Conservation (phyloP, 768 basidiomycete genomes). For the Rubroboletus pulcherrimus region DNA sequence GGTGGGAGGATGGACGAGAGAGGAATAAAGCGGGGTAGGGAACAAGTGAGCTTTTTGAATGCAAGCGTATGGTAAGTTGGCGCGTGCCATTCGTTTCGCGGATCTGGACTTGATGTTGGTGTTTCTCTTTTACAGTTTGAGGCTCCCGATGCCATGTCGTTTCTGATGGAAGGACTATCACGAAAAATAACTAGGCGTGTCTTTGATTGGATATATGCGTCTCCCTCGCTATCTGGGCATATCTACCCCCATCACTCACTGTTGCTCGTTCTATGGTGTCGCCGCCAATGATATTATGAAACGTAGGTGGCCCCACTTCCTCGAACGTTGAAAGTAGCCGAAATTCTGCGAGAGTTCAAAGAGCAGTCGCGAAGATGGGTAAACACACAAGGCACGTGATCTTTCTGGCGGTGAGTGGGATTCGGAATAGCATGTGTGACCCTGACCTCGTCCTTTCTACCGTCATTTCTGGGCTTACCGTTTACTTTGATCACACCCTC, state of each 20-base stretch:
- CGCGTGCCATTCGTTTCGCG: not conserved
- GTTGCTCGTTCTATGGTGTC: not conserved
- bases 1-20: conserved; percentile 55
- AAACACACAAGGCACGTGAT: conserved; percentile 45
- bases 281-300: not conserved
- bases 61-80: not conserved
- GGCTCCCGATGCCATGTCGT: not conserved
- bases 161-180: too few species aligned
- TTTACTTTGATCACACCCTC: conserved; percentile 91
- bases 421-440: conserved; percentile 53
- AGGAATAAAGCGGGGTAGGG: conserved; percentile 68
- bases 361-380: conserved; percentile 49
- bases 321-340: conserved; percentile 70
- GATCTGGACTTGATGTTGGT: not conserved
- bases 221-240: not conserved
- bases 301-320: conserved; percentile 82
- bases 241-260: not conserved
- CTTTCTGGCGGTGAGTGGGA: not conserved
- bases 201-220: not conserved
- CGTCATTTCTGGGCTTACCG: conserved; percentile 76
- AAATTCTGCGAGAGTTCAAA: conserved; percentile 76
- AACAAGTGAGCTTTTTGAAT: conserved; percentile 56
- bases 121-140: not conserved
- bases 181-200: conserved; percentile 80
- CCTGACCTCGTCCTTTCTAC: conserved; percentile 71